Conservation (phyloP, 345 rosid species). For the Salix suchowensis region DNA sequence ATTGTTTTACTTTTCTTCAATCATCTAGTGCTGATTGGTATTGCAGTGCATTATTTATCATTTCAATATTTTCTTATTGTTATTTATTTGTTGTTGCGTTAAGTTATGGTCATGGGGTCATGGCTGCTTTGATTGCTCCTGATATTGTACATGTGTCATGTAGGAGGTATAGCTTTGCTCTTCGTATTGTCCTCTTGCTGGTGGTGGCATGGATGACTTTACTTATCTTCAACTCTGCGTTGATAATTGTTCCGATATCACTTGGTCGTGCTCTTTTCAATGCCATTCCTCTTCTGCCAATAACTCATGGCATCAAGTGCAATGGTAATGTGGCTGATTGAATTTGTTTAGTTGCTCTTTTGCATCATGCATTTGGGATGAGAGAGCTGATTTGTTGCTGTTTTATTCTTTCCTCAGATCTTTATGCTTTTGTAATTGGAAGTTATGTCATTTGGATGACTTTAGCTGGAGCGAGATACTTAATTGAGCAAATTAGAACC, state of each 20-base stretch:
- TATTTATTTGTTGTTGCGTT: background rate
- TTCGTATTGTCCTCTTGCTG: constrained; percentile 74
- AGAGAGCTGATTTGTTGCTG: constrained; percentile 14
- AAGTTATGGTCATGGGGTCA: background rate
- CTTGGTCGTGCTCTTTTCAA: constrained; percentile 91
- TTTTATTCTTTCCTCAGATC: constrained; percentile 41
- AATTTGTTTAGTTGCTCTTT: background rate
- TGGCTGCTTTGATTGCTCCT: background rate
- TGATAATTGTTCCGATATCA: constrained; percentile 86
- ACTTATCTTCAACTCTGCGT: constrained; percentile 82
- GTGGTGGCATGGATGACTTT: constrained; percentile 96
- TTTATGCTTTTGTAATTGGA: constrained; percentile 92
- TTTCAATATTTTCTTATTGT: background rate
- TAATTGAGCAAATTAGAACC: constrained; percentile 67
- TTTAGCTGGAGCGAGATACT: constrained; percentile 84
- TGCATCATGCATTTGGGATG: background rate
- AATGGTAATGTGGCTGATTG: constrained; percentile 52
- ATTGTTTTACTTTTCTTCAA: background rate
- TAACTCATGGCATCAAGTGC: constrained; percentile 97
- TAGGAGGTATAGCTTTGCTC: constrained; percentile 83
- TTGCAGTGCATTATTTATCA: background rate
- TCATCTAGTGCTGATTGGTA: background rate
- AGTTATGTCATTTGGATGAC: constrained; percentile 92
- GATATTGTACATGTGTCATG: constrained; percentile 15
- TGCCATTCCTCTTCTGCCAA: constrained; percentile 87